A percentile compares a stretch with the other conserved stretches of the same genome.
These are phyloP conservation scores for Vachellia collinsii DNA, from an alignment of 306 rosid species.

Conservation along the genomic window DNA sequence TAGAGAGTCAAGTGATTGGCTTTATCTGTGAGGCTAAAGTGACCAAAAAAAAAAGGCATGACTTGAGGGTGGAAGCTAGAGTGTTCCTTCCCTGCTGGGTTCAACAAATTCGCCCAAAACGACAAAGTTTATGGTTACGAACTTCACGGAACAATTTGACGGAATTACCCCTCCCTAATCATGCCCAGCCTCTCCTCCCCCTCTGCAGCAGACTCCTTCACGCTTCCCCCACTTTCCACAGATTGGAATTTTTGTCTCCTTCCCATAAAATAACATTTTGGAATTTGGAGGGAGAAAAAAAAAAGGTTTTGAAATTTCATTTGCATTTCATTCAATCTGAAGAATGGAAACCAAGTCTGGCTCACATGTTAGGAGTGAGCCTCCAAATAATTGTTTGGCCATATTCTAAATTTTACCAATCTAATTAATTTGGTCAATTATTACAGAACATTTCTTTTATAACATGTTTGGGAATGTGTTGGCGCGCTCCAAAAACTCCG, in stretches of 20 bases:
- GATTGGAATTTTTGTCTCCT: not conserved
- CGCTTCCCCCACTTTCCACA: not conserved
- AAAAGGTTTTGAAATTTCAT: not conserved
- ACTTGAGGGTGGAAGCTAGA: not conserved
- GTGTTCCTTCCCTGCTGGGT: not conserved
- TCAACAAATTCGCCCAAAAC: slow-evolving; percentile 23
- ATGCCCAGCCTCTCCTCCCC: not conserved
- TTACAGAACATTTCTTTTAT: not conserved
- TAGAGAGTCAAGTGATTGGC: not conserved
- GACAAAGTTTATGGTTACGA: slow-evolving; percentile 34
- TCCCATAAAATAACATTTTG: not conserved
- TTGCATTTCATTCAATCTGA: not conserved
- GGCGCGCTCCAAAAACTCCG: too few species aligned
- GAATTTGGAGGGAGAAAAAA: too few species aligned
- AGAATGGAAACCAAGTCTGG: not conserved
- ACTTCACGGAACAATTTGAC: slow-evolving; percentile 4
- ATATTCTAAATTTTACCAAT: not conserved
- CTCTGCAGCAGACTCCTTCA: not conserved
- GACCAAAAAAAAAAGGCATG: not conserved
- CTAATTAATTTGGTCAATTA: not conserved
- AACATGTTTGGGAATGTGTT: not conserved
- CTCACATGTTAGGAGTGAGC: not conserved
- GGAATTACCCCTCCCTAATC: slow-evolving; percentile 20
- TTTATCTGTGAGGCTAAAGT: not conserved
- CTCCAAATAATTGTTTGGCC: not conserved